A percentile compares a stretch with the other conserved stretches of the same genome.
These are phyloP conservation scores for Tulasnella sp. DNA, from an alignment of 768 basidiomycete genomes.

Conservation along the genomic window DNA sequence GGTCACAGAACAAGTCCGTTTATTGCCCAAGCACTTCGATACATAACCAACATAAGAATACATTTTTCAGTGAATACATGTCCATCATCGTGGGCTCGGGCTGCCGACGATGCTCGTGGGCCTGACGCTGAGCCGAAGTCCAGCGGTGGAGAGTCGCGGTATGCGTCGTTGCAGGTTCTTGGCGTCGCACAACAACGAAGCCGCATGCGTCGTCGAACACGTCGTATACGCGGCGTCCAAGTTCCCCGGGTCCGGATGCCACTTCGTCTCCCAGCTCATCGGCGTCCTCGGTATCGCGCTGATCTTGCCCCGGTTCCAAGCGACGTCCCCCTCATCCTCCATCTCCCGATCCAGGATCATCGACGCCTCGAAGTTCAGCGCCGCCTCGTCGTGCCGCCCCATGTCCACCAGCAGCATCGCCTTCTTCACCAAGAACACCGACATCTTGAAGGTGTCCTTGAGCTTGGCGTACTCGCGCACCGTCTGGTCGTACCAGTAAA, in stretches of 20 bases:
- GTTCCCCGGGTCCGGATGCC: neutral
- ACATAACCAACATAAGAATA: no score
- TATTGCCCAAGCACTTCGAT: no score
- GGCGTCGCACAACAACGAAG: neutral
- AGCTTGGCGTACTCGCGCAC: neutral
- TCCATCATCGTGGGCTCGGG: no score
- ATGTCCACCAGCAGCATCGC: neutral
- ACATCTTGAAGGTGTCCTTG: neutral
- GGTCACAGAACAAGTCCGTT: no score
- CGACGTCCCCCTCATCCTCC: neutral
- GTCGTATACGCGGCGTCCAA: neutral
- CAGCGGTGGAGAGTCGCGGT: neutral
- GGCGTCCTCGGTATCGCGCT: neutral
- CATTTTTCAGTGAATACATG: no score
- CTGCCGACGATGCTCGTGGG: neutral
- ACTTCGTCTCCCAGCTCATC: neutral
- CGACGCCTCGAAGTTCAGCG: neutral
- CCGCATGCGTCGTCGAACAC: neutral
- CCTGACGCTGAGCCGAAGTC: neutral
- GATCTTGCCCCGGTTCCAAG: neutral
- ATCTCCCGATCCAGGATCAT: neutral
- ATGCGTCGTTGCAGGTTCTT: neutral
- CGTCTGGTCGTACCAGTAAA: neutral
- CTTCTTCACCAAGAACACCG: neutral
- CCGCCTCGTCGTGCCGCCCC: slow-evolving; percentile 1